Conservation (phyloP, 345 rosid species). For the Moricandia arvensis region DNA sequence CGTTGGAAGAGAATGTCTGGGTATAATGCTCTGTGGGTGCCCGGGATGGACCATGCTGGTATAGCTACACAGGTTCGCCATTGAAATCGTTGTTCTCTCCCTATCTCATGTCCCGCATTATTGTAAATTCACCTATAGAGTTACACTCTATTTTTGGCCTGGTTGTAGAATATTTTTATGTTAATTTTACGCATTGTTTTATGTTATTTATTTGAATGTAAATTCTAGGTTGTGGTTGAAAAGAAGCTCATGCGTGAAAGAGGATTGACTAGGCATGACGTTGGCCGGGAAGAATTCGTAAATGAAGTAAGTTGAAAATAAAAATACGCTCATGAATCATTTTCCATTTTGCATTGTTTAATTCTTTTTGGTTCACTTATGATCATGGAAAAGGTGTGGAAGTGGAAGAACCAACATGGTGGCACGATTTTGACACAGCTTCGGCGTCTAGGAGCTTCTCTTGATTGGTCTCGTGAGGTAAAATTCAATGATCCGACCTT, state of each 20-base stretch:
- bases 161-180: not conserved
- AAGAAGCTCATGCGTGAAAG: constrained; percentile 78
- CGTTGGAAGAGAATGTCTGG: constrained; percentile 63
- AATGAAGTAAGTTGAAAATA: constrained; percentile 56
- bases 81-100: not conserved
- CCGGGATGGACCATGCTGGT: constrained; percentile 96
- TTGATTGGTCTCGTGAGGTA: constrained; percentile 99
- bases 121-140: not conserved
- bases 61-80: constrained; percentile 74
- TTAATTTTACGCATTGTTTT: not conserved
- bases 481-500: not conserved
- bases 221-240: constrained; percentile 70
- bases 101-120: not conserved
- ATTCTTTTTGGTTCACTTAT: not conserved
- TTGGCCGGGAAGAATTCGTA: constrained; percentile 87
- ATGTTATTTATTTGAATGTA: not conserved
- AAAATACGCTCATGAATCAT: not conserved
- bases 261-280: constrained; percentile 67
- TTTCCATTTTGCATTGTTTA: constrained; percentile 1
- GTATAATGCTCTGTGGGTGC: constrained; percentile 67
- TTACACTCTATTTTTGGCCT: not conserved
- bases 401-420: constrained; percentile 78
- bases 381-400: constrained; percentile 65
- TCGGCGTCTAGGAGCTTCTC: constrained; percentile 84
- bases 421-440: constrained; percentile 65